These are phyloP conservation scores for Achaetomiella virescens DNA, from an alignment of 495 filamentous ascomycete species.

Conservation along the genomic window DNA sequence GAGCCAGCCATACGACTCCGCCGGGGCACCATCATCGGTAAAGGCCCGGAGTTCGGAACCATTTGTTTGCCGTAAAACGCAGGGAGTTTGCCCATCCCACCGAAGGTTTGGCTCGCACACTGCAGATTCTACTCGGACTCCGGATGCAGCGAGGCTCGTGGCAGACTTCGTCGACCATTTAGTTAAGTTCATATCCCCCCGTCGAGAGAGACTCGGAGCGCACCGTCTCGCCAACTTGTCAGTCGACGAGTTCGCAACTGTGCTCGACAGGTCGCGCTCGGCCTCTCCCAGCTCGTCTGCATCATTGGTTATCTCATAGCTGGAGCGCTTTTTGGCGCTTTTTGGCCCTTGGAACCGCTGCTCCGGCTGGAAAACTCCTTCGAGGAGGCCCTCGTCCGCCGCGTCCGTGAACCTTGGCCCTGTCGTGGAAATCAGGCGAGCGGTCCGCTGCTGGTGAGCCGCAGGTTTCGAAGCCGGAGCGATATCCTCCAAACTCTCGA, in stretches of 20 bases:
- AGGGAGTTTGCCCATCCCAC: not conserved
- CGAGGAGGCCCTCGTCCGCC: constrained; percentile 15
- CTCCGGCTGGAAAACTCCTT: not conserved
- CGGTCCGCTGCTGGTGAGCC: not conserved
- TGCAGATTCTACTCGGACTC: constrained; percentile 2
- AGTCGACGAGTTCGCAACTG: not conserved
- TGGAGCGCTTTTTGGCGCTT: constrained; percentile 8
- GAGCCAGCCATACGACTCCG: constrained; percentile 16
- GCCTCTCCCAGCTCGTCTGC: constrained; percentile 6
- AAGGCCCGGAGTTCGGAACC: constrained; percentile 15
- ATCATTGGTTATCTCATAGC: not conserved
- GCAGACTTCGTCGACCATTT: not conserved
- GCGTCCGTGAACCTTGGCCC: constrained; percentile 2
- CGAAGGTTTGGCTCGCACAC: constrained; percentile 14
- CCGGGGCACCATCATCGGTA: not conserved
- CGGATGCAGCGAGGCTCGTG: no score
- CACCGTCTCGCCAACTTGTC: not conserved
- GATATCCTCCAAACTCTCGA: constrained; percentile 14
- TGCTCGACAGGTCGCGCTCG: no score
- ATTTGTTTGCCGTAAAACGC: not conserved
- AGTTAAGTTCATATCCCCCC: constrained; percentile 8
- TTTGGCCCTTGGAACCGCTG: not conserved
- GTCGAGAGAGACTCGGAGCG: constrained; percentile 15
- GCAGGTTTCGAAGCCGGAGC: not conserved
- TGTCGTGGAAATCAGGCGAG: not conserved